phyloP scores from a whole-genome alignment of 2,329 filamentous ascomycete species.

The Hypoxylon rubiginosum region DNA sequence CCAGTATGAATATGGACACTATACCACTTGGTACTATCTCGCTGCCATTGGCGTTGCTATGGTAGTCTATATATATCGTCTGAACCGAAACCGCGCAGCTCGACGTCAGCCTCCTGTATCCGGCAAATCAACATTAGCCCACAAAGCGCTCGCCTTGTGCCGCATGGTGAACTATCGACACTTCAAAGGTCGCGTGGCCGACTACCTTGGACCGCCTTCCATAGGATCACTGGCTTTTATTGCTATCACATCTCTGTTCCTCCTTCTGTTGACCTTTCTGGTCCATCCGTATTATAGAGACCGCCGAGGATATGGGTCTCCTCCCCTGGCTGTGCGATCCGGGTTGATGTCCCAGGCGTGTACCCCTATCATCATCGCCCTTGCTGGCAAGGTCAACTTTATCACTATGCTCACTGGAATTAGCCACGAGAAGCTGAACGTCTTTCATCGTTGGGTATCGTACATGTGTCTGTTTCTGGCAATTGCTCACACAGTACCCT shows the following conservation, averaged over 20 bases:
- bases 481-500: conserved; percentile 34
- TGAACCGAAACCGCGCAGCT: conserved; percentile 30
- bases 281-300: conserved; percentile 38
- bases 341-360: conserved; percentile 39
- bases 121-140: conserved; percentile 8
- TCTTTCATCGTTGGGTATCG: conserved; percentile 38
- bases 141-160: conserved; percentile 25
- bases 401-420: conserved; percentile 39
- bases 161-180: conserved; percentile 38
- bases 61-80: conserved; percentile 31
- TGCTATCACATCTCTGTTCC: conserved; percentile 29
- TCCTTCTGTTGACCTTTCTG: conserved; percentile 35
- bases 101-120: not conserved
- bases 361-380: conserved; percentile 38
- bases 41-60: conserved; percentile 32
- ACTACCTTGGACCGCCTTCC: conserved; percentile 37
- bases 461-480: conserved; percentile 39
- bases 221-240: conserved; percentile 28
- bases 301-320: conserved; percentile 35
- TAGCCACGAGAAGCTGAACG: conserved; percentile 40
- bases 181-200: conserved; percentile 29
- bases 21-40: conserved; percentile 39
- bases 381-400: conserved; percentile 41
- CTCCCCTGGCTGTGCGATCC: conserved; percentile 35
- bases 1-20: conserved; percentile 40